Evolutionary conservation across 768 basidiomycete species (phyloP), one percentile per base, ranked within the genome.

Genomic region (Amanita pallidorosea): DNA sequence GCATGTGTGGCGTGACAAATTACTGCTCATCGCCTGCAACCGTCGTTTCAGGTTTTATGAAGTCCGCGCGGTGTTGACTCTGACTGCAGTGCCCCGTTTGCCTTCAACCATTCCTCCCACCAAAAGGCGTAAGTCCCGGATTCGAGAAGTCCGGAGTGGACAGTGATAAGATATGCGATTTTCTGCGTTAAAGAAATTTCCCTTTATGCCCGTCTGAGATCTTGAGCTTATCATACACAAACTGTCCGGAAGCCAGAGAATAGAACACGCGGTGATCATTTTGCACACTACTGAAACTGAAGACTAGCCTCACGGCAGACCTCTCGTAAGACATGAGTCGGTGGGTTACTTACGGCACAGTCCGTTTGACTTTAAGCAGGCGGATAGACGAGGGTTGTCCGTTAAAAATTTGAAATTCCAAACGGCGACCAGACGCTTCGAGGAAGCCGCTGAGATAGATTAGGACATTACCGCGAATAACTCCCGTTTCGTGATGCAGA

Each of bases 201-300:
- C n/a, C 36, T 25, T 8, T 40, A 15, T 9, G 22, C 15, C 11
- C 25, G 33, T 34, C 35, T 23, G n/a, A 36, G 27, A 51, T 45
- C 34, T 18, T 37, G 33, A 51, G 50, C 50, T 35, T 51, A 51
- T 51, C 35, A 23, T 51, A 34, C 50, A 51, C 9, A 51, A 51
- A 43, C 50, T 44, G 50, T 51, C 50, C 35, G 27, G 34, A 42
- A 51, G 31, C 31, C 9, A 45, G 22, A 27, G 41, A 51, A 36
- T 44, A 42, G 42, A 51, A 25, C 40, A 29, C 41, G 34, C 50
- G 38, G 42, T 23, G 31, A 31, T 51, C 40, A 9, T 41, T 41
- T 37, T 17, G 29, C 9, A 44, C 49, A 33, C n/a, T n/a, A 17
- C 48, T 43, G 22, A 38, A 25, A 35, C 15, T 31, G 40, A 42